A percentile compares a stretch with the other conserved stretches of the same genome.
Conservation (phyloP, 2,329 filamentous ascomycete genomes). For the Cytospora leucostoma region DNA sequence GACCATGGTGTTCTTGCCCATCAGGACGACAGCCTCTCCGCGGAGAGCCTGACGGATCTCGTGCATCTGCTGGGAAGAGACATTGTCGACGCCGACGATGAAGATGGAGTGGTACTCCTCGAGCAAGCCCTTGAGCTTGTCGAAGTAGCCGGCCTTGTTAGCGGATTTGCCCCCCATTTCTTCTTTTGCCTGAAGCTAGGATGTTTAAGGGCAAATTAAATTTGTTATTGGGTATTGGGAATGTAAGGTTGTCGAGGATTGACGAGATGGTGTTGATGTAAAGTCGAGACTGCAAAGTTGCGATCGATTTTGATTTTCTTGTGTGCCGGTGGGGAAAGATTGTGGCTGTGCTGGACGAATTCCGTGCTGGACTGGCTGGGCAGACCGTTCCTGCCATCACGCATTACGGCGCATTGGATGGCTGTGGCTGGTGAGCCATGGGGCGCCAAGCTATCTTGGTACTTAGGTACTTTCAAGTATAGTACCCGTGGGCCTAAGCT, state of each 20-base stretch:
- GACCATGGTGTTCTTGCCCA: constrained; percentile 99
- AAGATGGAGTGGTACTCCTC: constrained; percentile 97
- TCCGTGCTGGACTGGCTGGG: no score
- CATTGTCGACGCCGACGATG: constrained; percentile 98
- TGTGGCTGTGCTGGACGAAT: constrained; percentile 8
- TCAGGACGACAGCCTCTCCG: constrained; percentile 90
- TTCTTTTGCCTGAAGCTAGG: constrained; percentile 95
- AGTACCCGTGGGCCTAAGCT: neutral
- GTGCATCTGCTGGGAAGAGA: constrained; percentile 99
- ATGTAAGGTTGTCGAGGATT: constrained; percentile 28
- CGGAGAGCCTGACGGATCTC: constrained; percentile 95
- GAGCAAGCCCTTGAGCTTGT: constrained; percentile 97
- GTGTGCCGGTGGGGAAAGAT: constrained; percentile 7
- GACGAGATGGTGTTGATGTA: constrained; percentile 20
- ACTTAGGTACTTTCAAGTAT: neutral
- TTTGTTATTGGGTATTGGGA: constrained; percentile 10
- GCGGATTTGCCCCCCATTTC: constrained; percentile 97
- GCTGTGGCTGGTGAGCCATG: neutral
- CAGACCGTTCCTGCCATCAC: neutral
- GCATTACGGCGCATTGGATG: neutral
- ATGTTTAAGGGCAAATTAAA: constrained; percentile 84
- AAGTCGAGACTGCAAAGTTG: constrained; percentile 1
- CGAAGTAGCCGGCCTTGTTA: constrained; percentile 97
- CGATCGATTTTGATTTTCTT: constrained; percentile 22
- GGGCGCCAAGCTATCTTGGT: neutral